Percentiles rank a stretch among this genome's conserved stretches.
These are phyloP conservation scores for Puccinia coronata DNA, from an alignment of 1,284 basidiomycete species.

Conservation along the genomic window DNA sequence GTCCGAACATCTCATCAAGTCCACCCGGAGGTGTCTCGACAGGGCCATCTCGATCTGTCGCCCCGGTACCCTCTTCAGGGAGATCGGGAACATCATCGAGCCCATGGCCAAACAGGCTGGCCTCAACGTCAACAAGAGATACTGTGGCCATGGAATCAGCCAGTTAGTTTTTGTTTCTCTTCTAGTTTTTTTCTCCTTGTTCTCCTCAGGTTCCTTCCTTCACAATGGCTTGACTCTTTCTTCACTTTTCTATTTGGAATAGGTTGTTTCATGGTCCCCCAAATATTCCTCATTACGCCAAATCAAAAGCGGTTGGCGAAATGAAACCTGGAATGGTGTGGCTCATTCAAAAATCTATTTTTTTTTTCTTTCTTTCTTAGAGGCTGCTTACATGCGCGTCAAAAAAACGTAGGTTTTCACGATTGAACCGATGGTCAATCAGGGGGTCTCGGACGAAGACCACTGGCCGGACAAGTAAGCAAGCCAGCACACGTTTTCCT, in stretches of 20 bases:
- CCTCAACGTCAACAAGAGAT: slow-evolving; percentile 80
- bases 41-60: slow-evolving; percentile 68
- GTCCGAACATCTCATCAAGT: slow-evolving; percentile 75
- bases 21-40: slow-evolving; percentile 76
- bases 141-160: slow-evolving; percentile 89
- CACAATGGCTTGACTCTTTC: background rate
- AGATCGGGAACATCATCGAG: slow-evolving; percentile 69
- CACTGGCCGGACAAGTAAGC: slow-evolving; percentile 57
- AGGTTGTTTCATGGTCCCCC: slow-evolving; percentile 60
- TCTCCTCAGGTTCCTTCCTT: too few species aligned
- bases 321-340: slow-evolving; percentile 56
- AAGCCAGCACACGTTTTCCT: too few species aligned
- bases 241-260: slow-evolving; percentile 61
- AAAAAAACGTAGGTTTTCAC: slow-evolving; percentile 58
- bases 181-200: slow-evolving; percentile 67
- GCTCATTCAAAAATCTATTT: background rate
- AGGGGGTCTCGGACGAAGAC: slow-evolving; percentile 63
- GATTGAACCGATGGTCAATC: slow-evolving; percentile 75
- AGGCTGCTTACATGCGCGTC: too few species aligned
- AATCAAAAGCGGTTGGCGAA: slow-evolving; percentile 60
- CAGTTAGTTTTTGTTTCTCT: slow-evolving; percentile 57
- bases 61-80: slow-evolving; percentile 58
- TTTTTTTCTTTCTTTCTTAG: background rate
- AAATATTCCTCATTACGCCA: slow-evolving; percentile 61
- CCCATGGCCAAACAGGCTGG: slow-evolving; percentile 75